phyloP scores from a whole-genome alignment of 164 flowering plant genomes.

The Protea cynaroides region DNA sequence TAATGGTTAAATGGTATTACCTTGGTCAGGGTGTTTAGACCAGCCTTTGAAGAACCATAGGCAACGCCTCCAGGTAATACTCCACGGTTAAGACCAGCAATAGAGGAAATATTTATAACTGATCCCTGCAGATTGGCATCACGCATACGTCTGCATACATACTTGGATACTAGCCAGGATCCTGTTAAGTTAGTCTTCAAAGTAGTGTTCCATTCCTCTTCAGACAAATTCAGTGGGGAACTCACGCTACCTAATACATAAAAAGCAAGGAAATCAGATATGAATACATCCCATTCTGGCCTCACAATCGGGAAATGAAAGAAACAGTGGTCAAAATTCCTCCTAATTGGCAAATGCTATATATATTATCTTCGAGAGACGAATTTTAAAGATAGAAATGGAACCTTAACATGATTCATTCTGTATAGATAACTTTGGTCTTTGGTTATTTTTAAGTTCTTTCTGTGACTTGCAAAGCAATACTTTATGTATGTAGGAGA shows the following conservation, averaged over 20 bases:
- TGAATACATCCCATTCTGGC: not conserved
- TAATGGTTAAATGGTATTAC: constrained; percentile 35
- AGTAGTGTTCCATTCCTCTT: constrained; percentile 61
- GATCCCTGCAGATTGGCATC: constrained; percentile 54
- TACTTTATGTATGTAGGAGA: no score
- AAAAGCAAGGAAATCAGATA: not conserved
- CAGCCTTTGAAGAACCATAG: constrained; percentile 60
- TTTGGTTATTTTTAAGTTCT: no score
- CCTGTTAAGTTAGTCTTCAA: constrained; percentile 59
- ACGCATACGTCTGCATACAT: constrained; percentile 50
- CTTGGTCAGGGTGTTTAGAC: constrained; percentile 51
- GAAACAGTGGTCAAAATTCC: no score
- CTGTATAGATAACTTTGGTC: no score
- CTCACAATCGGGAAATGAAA: not conserved
- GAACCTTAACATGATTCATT: no score
- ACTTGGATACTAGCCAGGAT: constrained; percentile 66
- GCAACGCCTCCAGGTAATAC: constrained; percentile 51
- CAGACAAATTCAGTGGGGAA: constrained; percentile 42
- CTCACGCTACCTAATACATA: constrained; percentile 36
- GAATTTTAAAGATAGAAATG: no score
- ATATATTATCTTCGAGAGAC: no score
- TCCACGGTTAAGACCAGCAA: constrained; percentile 58
- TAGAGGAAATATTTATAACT: constrained; percentile 66
- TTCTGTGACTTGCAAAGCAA: no score
- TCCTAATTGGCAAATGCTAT: no score